Evolutionary conservation across 768 basidiomycete genomes (phyloP).

Genomic region (Pleurotus tuber-regium): DNA sequence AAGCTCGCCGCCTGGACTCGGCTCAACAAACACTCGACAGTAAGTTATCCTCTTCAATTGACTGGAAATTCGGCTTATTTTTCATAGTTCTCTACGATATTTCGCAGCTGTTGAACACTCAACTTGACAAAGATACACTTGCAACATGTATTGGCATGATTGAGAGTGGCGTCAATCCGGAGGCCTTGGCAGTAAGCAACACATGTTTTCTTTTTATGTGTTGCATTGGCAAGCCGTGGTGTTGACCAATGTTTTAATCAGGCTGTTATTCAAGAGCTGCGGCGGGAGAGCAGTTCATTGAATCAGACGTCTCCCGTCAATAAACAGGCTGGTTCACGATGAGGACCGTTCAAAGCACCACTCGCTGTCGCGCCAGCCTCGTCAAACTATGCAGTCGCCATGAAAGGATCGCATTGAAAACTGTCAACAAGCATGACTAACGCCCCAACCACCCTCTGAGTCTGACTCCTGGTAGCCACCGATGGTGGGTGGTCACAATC

Average conservation of each 20-base stretch:
- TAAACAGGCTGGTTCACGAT: not conserved
- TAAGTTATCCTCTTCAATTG: conserved; percentile 30
- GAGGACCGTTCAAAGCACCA: not conserved
- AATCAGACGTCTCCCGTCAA: conserved; percentile 21
- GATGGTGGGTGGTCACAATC: not conserved
- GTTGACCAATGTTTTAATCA: conserved; percentile 24
- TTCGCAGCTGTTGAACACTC: conserved; percentile 84
- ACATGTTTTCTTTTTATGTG: conserved; percentile 4
- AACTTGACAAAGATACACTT: conserved; percentile 87
- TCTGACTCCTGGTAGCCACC: too few relatives aligned
- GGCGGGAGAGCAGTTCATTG: conserved; percentile 58
- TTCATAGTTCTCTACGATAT: conserved; percentile 77
- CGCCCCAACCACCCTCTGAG: too few relatives aligned
- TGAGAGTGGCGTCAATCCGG: conserved; percentile 89
- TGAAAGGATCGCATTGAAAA: too few relatives aligned
- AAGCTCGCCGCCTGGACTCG: conserved; percentile 57
- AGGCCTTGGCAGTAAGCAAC: conserved; percentile 74
- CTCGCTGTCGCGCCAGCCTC: not conserved
- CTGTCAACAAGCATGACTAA: too few relatives aligned
- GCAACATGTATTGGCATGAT: conserved; percentile 91
- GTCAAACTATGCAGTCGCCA: too few relatives aligned
- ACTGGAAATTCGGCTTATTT: too few relatives aligned
- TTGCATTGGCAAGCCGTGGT: not conserved
- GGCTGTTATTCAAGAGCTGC: conserved; percentile 84
- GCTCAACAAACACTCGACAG: conserved; percentile 73